Evolutionary conservation across 495 filamentous ascomycete species (phyloP).

Genomic region (Xylaria acuta): DNA sequence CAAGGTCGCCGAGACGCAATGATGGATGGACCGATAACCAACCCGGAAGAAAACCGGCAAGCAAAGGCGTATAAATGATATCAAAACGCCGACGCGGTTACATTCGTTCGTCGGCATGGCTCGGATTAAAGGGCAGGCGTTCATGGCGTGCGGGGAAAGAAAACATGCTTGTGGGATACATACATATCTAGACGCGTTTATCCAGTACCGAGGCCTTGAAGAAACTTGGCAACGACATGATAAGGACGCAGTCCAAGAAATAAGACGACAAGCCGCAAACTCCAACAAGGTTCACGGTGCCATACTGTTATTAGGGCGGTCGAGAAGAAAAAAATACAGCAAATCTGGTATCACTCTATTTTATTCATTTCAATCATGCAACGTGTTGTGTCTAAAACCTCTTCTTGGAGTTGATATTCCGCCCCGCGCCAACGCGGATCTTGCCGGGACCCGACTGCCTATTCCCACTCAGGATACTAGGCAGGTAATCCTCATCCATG

Average conservation of each 20-base stretch:
- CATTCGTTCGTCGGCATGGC: not conserved
- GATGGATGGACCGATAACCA: not conserved
- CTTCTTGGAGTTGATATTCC: conserved; percentile 85
- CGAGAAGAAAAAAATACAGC: not conserved
- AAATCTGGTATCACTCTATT: conserved; percentile 27
- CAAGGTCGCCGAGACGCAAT: conserved; percentile 39
- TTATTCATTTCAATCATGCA: not conserved
- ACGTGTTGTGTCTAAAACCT: conserved; percentile 36
- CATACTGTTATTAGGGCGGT: not conserved
- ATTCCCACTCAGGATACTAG: conserved; percentile 83
- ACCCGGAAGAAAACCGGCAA: not conserved
- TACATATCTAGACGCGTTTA: not conserved
- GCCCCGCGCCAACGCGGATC: conserved; percentile 83
- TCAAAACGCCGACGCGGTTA: not conserved
- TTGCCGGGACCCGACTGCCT: conserved; percentile 64
- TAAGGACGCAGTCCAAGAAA: not conserved
- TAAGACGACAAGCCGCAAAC: not conserved
- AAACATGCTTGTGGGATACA: not conserved
- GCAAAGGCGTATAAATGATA: not conserved
- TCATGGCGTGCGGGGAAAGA: conserved; percentile 13
- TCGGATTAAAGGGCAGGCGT: conserved; percentile 19
- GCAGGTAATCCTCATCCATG: conserved; percentile 95
- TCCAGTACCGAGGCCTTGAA: not conserved
- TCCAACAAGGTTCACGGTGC: no score
- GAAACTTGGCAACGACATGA: not conserved